Evolutionary conservation across 1,139 yeast species (phyloP).

Genomic region (Hemisphaericaspora xylanilytica): DNA sequence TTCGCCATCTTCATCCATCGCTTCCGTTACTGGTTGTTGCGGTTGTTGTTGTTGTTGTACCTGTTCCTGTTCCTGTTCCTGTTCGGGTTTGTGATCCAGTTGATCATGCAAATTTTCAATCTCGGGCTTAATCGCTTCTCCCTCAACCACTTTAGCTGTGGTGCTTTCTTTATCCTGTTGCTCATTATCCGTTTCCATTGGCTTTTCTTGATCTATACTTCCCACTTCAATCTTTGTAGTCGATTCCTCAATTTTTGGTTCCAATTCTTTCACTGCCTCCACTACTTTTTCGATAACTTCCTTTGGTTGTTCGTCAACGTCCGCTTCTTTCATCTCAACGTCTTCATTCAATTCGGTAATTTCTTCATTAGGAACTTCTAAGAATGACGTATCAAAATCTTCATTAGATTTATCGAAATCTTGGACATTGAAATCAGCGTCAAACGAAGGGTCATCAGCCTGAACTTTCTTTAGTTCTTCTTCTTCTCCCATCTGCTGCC

Average conservation of each 20-base stretch:
- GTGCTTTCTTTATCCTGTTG: no score
- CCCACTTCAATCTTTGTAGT: not conserved
- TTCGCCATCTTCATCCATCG: conserved; percentile 17
- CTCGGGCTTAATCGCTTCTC: no score
- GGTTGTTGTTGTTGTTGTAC: conserved; percentile 25
- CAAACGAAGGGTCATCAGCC: conserved; percentile 15
- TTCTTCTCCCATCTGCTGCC: conserved; percentile 17
- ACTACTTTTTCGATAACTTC: no score
- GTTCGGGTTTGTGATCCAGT: conserved; percentile 3
- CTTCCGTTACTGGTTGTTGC: not conserved
- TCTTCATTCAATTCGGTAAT: conserved; percentile 20
- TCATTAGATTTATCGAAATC: conserved; percentile 12
- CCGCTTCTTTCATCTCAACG: conserved; percentile 21
- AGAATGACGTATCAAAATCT: conserved; percentile 12
- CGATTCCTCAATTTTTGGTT: conserved; percentile 25
- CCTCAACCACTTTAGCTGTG: no score
- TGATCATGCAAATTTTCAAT: no score
- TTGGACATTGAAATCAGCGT: conserved; percentile 12
- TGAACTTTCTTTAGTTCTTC: conserved; percentile 14
- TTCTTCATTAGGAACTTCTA: conserved; percentile 11
- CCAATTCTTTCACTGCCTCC: no score
- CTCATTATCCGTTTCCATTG: conserved; percentile 2
- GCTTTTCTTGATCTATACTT: conserved; percentile 6
- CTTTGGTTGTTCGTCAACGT: conserved; percentile 10
- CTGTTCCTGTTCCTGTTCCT: conserved; percentile 14